Base-by-base conservation (phyloP, 148 eudicot genomes). In the Nepenthes mirabilis region DNA sequence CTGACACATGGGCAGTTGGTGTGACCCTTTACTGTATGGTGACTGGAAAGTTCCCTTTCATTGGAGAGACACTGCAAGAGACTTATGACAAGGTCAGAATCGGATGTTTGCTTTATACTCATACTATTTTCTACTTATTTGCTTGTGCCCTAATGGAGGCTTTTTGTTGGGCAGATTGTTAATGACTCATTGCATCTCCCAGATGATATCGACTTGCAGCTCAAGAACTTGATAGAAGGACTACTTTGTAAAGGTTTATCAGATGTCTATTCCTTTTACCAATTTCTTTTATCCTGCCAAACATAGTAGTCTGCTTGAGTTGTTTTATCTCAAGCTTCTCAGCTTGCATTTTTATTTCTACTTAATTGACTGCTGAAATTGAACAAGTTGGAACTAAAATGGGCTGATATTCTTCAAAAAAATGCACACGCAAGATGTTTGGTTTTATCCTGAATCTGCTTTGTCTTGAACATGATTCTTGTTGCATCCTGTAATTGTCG, bases 1-100 rank as follows among this genome's bases (percentile, higher is more conserved):
- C 98, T 61, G 98, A 88, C 76, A 88, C 89, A 9, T 93, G 98
- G 98, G 98, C 98, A 13, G 89, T 89, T 63, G 98, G 98, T 68
- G 77, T 86, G 61, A 93, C 98, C 43, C 79, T 93, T 70, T 81
- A 86, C 68, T 88, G 82, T 59, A 80, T 88, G 91, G 33, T 93
- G 61, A 67, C 80, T 62, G 98, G 95, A 6, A 79, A 71, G 13
- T 93, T 83, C 73, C 98, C 98, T 14, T 93, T 93, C 66, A 82
- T 93, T 36, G 98, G 96, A 61, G 98, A 93, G 59, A 83, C 95
- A 52, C 79, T 93, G 50, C 96, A 86, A 61, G 98, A 93, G 58
- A 93, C 98, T 7, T 93, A 93, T 70, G 98, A 93, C 68, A 93
- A 88, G 95, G 98, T 88, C 33, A 34, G 35, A n/a, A 14, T 37